Base-by-base conservation (phyloP, 345 rosid genomes). In the Anacardium occidentale region DNA sequence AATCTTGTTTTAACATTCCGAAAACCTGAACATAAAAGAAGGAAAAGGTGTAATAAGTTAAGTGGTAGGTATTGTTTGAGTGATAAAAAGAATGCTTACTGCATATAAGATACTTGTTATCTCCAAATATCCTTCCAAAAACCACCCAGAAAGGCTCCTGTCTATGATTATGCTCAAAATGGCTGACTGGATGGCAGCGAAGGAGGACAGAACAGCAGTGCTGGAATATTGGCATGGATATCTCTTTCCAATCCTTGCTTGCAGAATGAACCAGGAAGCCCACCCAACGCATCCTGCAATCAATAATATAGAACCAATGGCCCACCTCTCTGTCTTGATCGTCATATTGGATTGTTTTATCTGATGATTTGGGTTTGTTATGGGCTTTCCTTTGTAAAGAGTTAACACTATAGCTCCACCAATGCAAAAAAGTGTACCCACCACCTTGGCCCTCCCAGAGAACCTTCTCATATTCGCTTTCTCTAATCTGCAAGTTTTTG, bases 381-480 rank as follows among this genome's bases (percentile, higher is more conserved):
- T 75, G 18, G 84, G 79, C 37, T 74, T 58, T 61, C 92, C 92
- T 78, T 74, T 78, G 76, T 86, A 86, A 66, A 84, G 76, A 11
- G 86, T 88, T 22, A 90, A 51, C 25, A 83, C 10, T 80, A 90
- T 71, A 69, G 88, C 89, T 71, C 95, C 91, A 52, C 85, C 86
- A 17, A 88, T 66, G 66, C 92, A 88, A 51, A 84, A 69, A 54
- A 85, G 60, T 14, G 91, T 75, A 2, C 95, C 92, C 7, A 85
- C n/a, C 66, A 85, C 70, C 82, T 86, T 88, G 5, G 83, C 74
- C 9, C 66, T 59, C 25, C 85, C 89, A 5, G 86, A 71, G 69
- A 74, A 80, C 56, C 78, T 74, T 81, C 70, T 83, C 68, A 82
- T 64, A 58, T 82, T 73, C 56, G 82, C 81, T 74, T 70, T 88